Evolutionary conservation across 1,284 basidiomycete genomes (phyloP).

Genomic region (Leccinum ponderosum): DNA sequence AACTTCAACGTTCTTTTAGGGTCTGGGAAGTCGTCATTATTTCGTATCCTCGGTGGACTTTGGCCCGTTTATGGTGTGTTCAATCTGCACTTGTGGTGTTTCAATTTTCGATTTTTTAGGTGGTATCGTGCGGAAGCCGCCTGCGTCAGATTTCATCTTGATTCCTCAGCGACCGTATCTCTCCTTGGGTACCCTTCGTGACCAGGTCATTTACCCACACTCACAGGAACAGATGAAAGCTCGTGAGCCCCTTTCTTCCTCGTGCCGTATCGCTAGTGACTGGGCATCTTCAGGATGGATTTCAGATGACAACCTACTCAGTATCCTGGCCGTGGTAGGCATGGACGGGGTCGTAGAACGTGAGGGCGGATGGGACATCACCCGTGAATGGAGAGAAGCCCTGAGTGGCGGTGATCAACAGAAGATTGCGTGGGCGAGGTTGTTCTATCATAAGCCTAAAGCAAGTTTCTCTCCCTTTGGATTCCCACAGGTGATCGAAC

Average conservation of each 20-base stretch:
- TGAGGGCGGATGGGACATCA: slow-evolving; percentile 94
- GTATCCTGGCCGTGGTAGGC: slow-evolving; percentile 78
- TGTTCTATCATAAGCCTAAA: slow-evolving; percentile 96
- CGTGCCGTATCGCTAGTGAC: background rate
- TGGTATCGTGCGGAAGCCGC: slow-evolving; percentile 91
- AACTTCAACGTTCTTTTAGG: slow-evolving; percentile 39
- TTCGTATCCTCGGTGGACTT: slow-evolving; percentile 93
- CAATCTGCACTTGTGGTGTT: background rate
- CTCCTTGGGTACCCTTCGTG: slow-evolving; percentile 89
- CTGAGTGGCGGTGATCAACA: slow-evolving; percentile 88
- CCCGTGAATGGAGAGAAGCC: slow-evolving; percentile 91
- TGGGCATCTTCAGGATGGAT: slow-evolving; percentile 50
- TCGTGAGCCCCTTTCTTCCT: slow-evolving; percentile 44
- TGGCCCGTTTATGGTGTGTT: slow-evolving; percentile 90
- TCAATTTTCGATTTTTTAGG: slow-evolving; percentile 39
- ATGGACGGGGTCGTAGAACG: slow-evolving; percentile 89
- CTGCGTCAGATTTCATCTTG: slow-evolving; percentile 87
- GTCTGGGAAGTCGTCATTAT: slow-evolving; percentile 89
- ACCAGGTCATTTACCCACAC: slow-evolving; percentile 91
- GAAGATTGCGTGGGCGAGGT: slow-evolving; percentile 94
- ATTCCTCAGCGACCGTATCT: slow-evolving; percentile 97
- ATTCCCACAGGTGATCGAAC: background rate
- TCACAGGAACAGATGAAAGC: slow-evolving; percentile 73
- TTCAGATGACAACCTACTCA: slow-evolving; percentile 76
- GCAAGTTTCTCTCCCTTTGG: slow-evolving; percentile 38